Percentiles rank a stretch among this genome's conserved stretches.
Evolutionary conservation across 2,329 filamentous ascomycete genomes (phyloP).

Genomic region (Mycosphaerelloides madeirae): DNA sequence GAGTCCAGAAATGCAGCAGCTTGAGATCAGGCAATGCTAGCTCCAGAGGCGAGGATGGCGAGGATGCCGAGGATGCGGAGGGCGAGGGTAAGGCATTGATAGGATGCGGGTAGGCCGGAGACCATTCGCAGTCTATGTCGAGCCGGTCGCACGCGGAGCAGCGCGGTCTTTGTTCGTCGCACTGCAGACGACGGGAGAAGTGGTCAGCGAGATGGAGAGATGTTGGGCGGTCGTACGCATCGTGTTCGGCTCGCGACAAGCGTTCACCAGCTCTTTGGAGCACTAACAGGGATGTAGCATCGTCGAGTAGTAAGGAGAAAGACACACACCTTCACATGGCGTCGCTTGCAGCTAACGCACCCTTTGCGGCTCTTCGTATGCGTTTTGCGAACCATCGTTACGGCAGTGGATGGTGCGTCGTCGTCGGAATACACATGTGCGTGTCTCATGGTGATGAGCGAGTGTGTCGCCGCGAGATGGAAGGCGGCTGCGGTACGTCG

Average conservation of each 20-base stretch:
- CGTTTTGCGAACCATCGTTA: not conserved
- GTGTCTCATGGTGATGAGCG: too few species aligned
- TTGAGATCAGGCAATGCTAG: constrained; percentile 16
- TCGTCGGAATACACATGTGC: too few species aligned
- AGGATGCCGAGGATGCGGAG: constrained; percentile 1
- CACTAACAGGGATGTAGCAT: too few species aligned
- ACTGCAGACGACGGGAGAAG: constrained; percentile 7
- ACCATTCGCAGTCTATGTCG: constrained; percentile 15
- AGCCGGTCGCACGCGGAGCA: constrained; percentile 16
- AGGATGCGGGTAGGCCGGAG: constrained; percentile 3
- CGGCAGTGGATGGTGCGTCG: too few species aligned
- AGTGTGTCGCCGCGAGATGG: too few species aligned
- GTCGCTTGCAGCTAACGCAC: constrained; percentile 20
- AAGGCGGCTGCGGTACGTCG: too few species aligned
- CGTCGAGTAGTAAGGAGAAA: not conserved
- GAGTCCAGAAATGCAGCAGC: constrained; percentile 20
- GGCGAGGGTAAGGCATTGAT: constrained; percentile 2
- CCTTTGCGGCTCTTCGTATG: constrained; percentile 21
- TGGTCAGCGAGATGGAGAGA: not conserved
- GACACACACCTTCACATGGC: constrained; percentile 20
- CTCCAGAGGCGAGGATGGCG: not conserved
- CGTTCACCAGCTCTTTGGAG: too few species aligned
- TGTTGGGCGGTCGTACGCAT: not conserved
- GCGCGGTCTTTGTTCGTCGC: constrained; percentile 12
- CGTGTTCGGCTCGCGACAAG: constrained; percentile 7